Percentiles rank a stretch among this genome's conserved stretches.
Evolutionary conservation across 2,329 filamentous ascomycete genomes (phyloP).

Genomic region (Colletotrichum melonis): DNA sequence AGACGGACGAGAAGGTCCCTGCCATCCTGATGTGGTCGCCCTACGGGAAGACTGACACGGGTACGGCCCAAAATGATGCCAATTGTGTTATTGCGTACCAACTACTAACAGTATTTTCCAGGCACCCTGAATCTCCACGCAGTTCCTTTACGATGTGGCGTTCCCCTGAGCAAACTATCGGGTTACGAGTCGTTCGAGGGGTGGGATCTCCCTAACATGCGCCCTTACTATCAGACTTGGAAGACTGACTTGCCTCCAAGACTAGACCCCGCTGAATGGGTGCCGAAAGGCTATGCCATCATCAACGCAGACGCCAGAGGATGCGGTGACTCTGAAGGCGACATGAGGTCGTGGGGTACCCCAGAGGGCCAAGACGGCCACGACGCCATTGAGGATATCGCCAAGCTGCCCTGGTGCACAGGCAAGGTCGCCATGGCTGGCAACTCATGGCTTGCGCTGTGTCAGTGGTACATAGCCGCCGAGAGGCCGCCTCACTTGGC

Average conservation of each 20-base stretch:
- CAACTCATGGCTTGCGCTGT: conserved; percentile 10
- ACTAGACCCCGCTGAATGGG: conserved; percentile 21
- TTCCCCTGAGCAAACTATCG: background rate
- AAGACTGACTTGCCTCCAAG: background rate
- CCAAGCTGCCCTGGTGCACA: conserved; percentile 14
- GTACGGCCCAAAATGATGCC: background rate
- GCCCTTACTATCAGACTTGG: too few species aligned
- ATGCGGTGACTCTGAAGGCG: conserved; percentile 4
- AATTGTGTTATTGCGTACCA: background rate
- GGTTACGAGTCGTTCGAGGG: conserved; percentile 27
- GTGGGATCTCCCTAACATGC: background rate
- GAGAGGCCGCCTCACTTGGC: conserved; percentile 14
- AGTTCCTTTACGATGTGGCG: background rate
- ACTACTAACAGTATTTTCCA: background rate
- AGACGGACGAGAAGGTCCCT: conserved; percentile 13
- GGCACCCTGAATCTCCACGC: background rate
- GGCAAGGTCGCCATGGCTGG: conserved; percentile 9
- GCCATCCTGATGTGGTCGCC: conserved; percentile 24
- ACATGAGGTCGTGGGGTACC: background rate
- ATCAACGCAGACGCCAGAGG: conserved; percentile 16
- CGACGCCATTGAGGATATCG: conserved; percentile 21
- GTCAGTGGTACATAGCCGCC: conserved; percentile 16
- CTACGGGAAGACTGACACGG: conserved; percentile 1
- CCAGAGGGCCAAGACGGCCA: conserved; percentile 19
- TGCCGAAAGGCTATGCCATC: conserved; percentile 5